Percentiles rank a stretch among this genome's conserved stretches.
Conservation (phyloP, 2,329 filamentous ascomycete species). For the Lasiodiplodia theobromae region DNA sequence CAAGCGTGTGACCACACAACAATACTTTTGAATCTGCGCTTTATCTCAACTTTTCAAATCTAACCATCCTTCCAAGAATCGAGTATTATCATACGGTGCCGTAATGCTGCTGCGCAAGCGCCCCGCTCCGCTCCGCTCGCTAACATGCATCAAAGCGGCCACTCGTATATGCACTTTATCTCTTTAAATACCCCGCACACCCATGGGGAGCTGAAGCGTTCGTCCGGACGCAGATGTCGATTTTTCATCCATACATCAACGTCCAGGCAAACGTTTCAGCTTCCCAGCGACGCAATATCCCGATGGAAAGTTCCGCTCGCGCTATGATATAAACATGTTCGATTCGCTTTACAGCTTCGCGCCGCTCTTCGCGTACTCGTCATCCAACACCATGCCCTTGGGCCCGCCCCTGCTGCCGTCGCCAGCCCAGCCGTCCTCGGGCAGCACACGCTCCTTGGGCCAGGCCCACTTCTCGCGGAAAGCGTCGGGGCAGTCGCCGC, state of each 20-base stretch:
- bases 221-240: neutral
- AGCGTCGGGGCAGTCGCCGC: constrained; percentile 48
- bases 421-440: constrained; percentile 45
- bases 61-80: no score
- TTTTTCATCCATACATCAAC: neutral
- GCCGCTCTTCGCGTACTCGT: constrained; percentile 49
- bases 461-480: constrained; percentile 70
- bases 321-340: neutral
- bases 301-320: no score
- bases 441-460: constrained; percentile 47
- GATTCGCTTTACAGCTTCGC: constrained; percentile 32
- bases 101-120: neutral
- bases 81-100: no score
- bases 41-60: neutral
- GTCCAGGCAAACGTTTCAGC: neutral
- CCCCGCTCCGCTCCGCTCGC: constrained; percentile 24
- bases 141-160: neutral
- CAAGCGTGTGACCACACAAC: neutral
- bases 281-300: neutral
- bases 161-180: constrained; percentile 6
- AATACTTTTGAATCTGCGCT: neutral
- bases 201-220: neutral
- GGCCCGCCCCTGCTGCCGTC: constrained; percentile 50
- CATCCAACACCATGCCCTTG: constrained; percentile 47
- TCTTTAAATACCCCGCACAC: neutral